Conservation (phyloP, 176 grass and related monocot species). For the Oryza brachyantha region DNA sequence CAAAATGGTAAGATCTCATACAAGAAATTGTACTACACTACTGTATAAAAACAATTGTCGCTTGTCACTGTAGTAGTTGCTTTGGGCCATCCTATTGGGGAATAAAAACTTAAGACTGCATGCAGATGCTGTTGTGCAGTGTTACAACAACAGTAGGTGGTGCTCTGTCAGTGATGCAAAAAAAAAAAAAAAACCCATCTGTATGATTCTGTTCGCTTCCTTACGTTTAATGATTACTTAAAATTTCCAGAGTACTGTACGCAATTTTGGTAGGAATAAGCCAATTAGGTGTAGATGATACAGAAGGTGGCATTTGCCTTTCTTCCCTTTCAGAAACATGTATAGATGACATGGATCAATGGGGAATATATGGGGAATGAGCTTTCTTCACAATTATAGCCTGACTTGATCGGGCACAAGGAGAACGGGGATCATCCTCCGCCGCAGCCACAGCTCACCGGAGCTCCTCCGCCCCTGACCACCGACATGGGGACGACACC, state of each 20-base stretch:
- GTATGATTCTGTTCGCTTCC: background rate
- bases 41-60: no score
- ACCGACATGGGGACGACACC: no score
- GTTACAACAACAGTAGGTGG: background rate
- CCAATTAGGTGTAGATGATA: conserved; percentile 7
- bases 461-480: background rate
- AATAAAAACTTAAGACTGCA: no score
- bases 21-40: no score
- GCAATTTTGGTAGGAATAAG: conserved; percentile 15
- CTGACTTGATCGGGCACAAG: background rate
- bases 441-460: background rate
- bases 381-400: no score
- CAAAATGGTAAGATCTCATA: no score
- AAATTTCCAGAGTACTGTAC: conserved; percentile 4
- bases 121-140: background rate
- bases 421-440: background rate
- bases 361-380: background rate
- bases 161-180: background rate
- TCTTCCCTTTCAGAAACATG: background rate
- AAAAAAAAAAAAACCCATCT: background rate
- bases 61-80: no score
- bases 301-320: background rate
- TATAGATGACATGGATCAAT: conserved; percentile 13
- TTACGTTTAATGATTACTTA: background rate
- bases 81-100: no score